phyloP scores from a whole-genome alignment of 495 filamentous ascomycete genomes.

The Penicillium pancosmium region DNA sequence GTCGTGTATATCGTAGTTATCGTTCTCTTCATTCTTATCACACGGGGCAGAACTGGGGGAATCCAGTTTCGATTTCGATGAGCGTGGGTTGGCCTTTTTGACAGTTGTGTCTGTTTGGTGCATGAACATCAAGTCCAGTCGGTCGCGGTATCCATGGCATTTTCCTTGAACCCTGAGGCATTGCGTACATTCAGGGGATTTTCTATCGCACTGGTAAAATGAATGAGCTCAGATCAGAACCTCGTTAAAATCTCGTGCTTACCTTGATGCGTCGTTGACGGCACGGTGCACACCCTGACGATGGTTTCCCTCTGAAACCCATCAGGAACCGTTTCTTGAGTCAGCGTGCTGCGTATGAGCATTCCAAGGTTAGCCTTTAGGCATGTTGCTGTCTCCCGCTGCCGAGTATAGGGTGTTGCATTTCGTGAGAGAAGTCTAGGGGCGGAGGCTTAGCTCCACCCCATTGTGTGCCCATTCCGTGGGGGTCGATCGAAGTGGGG shows the following conservation, averaged over 20 bases:
- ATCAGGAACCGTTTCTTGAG: not conserved
- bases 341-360: not conserved
- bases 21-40: no score
- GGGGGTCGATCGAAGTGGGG: no score
- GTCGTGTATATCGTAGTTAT: not conserved
- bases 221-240: not conserved
- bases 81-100: slow-evolving; percentile 4
- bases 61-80: no score
- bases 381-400: not conserved
- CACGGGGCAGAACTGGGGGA: no score
- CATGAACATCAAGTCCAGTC: slow-evolving; percentile 13
- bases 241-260: not conserved
- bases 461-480: no score
- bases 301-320: not conserved
- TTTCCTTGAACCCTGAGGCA: slow-evolving; percentile 6
- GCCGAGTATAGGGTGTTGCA: no score
- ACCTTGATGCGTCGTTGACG: slow-evolving; percentile 13
- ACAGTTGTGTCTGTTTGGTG: slow-evolving; percentile 8
- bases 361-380: not conserved
- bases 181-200: slow-evolving; percentile 8
- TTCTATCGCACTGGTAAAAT: slow-evolving; percentile 9
- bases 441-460: no score
- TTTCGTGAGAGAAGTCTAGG: no score
- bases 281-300: not conserved
- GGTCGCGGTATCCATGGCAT: slow-evolving; percentile 8